A percentile compares a stretch with the other conserved stretches of the same genome.
Evolutionary conservation across 2,329 filamentous ascomycete species (phyloP).

Genomic region (Pyricularia sp.): DNA sequence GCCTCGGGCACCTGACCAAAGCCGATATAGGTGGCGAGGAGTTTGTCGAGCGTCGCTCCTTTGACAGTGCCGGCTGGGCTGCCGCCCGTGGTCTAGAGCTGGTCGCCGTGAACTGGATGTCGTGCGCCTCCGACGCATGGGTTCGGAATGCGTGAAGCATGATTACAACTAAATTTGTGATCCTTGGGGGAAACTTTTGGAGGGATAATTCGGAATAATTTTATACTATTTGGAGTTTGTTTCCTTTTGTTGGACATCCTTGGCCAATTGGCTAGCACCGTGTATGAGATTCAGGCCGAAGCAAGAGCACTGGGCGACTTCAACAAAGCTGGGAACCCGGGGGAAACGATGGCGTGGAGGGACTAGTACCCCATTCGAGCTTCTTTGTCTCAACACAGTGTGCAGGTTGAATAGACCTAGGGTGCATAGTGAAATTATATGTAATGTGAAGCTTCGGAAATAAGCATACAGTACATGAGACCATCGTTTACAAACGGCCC

Average conservation of each 20-base stretch:
- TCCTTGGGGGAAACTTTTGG: not conserved
- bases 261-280: not conserved
- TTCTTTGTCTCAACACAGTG: not conserved
- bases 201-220: not conserved
- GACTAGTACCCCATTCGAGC: not conserved
- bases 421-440: not conserved
- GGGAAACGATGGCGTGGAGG: not conserved
- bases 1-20: constrained; percentile 16
- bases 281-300: not conserved
- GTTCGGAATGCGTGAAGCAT: constrained; percentile 8
- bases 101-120: constrained; percentile 32
- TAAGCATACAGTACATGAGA: not conserved
- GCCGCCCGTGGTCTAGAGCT: constrained; percentile 23
- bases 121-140: constrained; percentile 30
- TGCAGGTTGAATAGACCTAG: not conserved
- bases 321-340: not conserved
- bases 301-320: not conserved
- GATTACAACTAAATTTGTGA: not conserved
- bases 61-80: constrained; percentile 25
- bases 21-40: constrained; percentile 33
- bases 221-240: not conserved
- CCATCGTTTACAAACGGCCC: not conserved
- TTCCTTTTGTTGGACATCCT: not conserved
- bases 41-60: constrained; percentile 29
- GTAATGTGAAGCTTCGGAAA: not conserved